These are phyloP conservation scores for Rhizopogon rudus DNA, from an alignment of 768 basidiomycete genomes.

Conservation along the genomic window DNA sequence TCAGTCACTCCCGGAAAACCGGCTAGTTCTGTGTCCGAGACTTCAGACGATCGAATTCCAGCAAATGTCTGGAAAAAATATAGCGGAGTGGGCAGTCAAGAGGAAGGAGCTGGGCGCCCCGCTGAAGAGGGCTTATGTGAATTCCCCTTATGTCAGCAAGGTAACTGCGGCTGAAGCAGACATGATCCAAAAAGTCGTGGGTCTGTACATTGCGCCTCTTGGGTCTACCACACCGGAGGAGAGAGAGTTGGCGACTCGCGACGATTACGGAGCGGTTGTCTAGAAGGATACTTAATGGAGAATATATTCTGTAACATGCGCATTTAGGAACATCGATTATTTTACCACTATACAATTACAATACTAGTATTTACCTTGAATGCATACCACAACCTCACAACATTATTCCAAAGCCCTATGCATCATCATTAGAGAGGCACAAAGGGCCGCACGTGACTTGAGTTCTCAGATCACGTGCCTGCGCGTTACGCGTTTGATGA, in stretches of 20 bases:
- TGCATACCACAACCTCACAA: no score
- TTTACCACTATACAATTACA: background rate
- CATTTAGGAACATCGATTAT: background rate
- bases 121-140: constrained; percentile 46
- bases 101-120: constrained; percentile 39
- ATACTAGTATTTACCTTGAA: background rate
- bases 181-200: background rate
- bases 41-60: constrained; percentile 45
- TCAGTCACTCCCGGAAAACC: background rate
- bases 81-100: constrained; percentile 31
- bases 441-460: constrained; percentile 8
- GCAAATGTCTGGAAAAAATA: constrained; percentile 22
- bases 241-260: constrained; percentile 23
- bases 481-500: constrained; percentile 13
- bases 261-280: constrained; percentile 1
- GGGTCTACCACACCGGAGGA: constrained; percentile 47
- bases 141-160: constrained; percentile 22
- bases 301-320: background rate
- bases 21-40: constrained; percentile 36
- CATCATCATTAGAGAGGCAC: no score
- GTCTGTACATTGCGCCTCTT: constrained; percentile 24
- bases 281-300: background rate
- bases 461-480: constrained; percentile 17
- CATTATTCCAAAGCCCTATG: no score
- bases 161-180: constrained; percentile 18